phyloP scores from a whole-genome alignment of 345 rosid genomes.

The Firmiana major region DNA sequence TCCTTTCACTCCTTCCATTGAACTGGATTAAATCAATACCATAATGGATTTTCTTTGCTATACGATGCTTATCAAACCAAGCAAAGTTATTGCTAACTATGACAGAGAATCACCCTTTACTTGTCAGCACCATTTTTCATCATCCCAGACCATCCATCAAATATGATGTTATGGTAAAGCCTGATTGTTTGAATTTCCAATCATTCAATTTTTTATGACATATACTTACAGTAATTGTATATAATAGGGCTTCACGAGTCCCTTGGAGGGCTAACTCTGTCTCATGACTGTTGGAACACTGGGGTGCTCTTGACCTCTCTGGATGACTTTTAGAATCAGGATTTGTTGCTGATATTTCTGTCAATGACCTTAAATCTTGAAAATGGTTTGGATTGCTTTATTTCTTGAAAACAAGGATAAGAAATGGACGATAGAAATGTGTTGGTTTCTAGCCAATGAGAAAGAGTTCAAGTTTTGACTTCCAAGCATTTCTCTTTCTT shows the following conservation, averaged over 20 bases:
- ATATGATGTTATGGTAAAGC: not conserved
- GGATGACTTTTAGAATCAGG: not conserved
- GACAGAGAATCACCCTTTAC: not conserved
- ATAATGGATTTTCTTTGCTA: not conserved
- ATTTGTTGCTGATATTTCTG: not conserved
- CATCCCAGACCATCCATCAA: not conserved
- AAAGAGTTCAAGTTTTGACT: not conserved
- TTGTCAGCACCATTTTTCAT: too few relatives aligned
- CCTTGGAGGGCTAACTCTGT: not conserved
- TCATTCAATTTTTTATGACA: not conserved
- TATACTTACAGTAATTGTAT: not conserved
- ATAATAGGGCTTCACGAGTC: not conserved
- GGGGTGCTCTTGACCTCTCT: not conserved
- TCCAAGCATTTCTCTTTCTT: not conserved
- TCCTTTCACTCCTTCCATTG: not conserved
- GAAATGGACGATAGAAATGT: not conserved
- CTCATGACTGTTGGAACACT: not conserved
- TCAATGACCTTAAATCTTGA: not conserved
- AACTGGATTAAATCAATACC: not conserved
- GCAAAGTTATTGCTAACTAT: too few relatives aligned
- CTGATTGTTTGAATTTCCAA: not conserved
- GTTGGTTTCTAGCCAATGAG: not conserved
- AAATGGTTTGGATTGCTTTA: not conserved
- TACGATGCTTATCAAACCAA: not conserved
- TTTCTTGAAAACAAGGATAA: not conserved